These are phyloP conservation scores for Nicotiana otophora DNA, from an alignment of 257 asterid species.

Conservation along the genomic window DNA sequence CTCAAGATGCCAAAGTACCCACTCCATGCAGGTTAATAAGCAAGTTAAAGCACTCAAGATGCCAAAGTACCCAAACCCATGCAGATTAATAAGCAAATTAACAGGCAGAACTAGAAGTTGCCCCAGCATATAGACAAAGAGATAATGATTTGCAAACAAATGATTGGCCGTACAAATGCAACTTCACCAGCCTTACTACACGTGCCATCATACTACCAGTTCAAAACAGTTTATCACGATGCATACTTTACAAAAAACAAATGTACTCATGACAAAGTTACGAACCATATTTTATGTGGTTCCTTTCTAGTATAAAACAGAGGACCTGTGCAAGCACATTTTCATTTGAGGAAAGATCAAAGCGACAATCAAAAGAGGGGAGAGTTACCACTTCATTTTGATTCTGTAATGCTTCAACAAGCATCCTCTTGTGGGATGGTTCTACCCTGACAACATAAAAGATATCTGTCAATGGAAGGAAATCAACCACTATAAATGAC, in stretches of 20 bases:
- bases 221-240: slow-evolving; percentile 1
- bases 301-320: not conserved
- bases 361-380: slow-evolving; percentile 11
- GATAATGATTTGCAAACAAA: not conserved
- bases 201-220: not conserved
- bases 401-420: slow-evolving; percentile 92
- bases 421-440: slow-evolving; percentile 99
- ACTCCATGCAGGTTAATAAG: not conserved
- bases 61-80: not conserved
- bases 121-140: not conserved
- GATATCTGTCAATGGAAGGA: slow-evolving; percentile 8
- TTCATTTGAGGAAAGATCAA: not conserved
- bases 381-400: slow-evolving; percentile 91
- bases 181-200: slow-evolving; percentile 7
- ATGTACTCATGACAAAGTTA: not conserved
- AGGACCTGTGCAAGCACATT: not conserved
- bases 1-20: not conserved
- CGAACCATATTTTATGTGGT: not conserved
- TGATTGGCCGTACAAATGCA: not conserved
- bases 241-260: not conserved
- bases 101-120: not conserved
- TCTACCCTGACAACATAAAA: slow-evolving; percentile 65
- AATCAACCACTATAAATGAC: slow-evolving; percentile 6
- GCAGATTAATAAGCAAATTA: not conserved
- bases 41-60: not conserved